These are phyloP conservation scores for Acanthamoeba triangularis DNA, from an alignment of 208 protist genomes.

Conservation along the genomic window DNA sequence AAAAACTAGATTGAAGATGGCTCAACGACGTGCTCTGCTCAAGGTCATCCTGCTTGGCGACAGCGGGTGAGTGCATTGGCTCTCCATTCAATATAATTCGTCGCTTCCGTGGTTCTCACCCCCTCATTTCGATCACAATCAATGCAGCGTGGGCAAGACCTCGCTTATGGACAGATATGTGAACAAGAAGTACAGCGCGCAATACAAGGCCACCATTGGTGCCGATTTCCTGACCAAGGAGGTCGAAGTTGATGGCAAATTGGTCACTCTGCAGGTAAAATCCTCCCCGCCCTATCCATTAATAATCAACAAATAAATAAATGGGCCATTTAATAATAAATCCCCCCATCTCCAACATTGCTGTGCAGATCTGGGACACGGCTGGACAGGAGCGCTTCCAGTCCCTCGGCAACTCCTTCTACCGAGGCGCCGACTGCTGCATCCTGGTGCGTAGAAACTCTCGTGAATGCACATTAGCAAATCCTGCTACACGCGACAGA, in stretches of 20 bases:
- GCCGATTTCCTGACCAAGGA: slow-evolving; percentile 98
- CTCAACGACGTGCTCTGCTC: slow-evolving; percentile 75
- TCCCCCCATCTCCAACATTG: background rate
- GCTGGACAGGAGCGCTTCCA: slow-evolving; percentile 99
- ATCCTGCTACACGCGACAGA: background rate
- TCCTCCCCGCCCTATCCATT: background rate
- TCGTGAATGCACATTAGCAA: background rate
- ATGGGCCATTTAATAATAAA: background rate
- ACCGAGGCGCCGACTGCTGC: slow-evolving; percentile 97
- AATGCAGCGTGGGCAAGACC: slow-evolving; percentile 89
- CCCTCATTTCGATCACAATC: background rate
- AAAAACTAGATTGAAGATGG: background rate
- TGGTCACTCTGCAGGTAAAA: slow-evolving; percentile 95
- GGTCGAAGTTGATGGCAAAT: slow-evolving; percentile 95
- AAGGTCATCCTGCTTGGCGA: slow-evolving; percentile 82
- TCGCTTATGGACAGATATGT: slow-evolving; percentile 93
- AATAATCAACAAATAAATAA: background rate
- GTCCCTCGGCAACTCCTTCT: slow-evolving; percentile 98
- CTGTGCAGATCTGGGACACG: slow-evolving; percentile 94
- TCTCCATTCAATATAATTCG: background rate
- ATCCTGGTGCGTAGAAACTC: slow-evolving; percentile 88
- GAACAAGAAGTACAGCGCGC: slow-evolving; percentile 91
- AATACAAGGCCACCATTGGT: slow-evolving; percentile 99
- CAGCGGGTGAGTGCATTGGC: slow-evolving; percentile 60
- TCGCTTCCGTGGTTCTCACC: background rate